phyloP scores from a whole-genome alignment of 2,329 filamentous ascomycete genomes.

The Rhynchosporium graminicola region DNA sequence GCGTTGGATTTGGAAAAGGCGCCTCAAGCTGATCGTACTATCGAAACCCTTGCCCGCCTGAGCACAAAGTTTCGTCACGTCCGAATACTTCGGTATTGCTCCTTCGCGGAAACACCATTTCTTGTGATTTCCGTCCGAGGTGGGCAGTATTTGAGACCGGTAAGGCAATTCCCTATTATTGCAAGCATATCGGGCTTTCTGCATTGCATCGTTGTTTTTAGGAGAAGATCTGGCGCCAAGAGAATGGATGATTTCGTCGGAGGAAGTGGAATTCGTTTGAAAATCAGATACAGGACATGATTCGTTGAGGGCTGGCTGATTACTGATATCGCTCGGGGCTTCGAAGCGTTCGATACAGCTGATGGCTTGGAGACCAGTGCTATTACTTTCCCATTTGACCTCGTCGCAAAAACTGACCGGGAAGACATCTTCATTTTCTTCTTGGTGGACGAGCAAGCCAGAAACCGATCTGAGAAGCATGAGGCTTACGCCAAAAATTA shows the following conservation, averaged over 20 bases:
- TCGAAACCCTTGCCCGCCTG: background rate
- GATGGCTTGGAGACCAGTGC: background rate
- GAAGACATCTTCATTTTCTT: background rate
- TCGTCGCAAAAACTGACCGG: background rate
- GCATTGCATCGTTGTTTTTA: background rate
- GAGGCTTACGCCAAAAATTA: background rate
- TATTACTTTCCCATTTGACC: background rate
- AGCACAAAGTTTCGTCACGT: background rate
- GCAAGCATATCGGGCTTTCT: background rate
- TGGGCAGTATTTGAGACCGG: background rate
- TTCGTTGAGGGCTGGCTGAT: background rate
- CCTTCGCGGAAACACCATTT: conserved; percentile 8
- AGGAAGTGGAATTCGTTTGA: background rate
- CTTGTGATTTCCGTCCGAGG: background rate
- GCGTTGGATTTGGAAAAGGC: conserved; percentile 1
- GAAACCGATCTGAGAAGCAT: background rate
- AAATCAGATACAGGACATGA: background rate
- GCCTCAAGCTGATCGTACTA: background rate
- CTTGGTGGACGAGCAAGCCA: background rate
- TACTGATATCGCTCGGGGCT: background rate
- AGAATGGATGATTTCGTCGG: background rate
- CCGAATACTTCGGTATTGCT: background rate
- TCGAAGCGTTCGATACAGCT: background rate
- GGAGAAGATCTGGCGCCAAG: background rate
- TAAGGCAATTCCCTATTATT: background rate